Percentiles rank a stretch among this genome's conserved stretches.
Conservation (phyloP, 129 eudicot species). For the Silybum marianum region DNA sequence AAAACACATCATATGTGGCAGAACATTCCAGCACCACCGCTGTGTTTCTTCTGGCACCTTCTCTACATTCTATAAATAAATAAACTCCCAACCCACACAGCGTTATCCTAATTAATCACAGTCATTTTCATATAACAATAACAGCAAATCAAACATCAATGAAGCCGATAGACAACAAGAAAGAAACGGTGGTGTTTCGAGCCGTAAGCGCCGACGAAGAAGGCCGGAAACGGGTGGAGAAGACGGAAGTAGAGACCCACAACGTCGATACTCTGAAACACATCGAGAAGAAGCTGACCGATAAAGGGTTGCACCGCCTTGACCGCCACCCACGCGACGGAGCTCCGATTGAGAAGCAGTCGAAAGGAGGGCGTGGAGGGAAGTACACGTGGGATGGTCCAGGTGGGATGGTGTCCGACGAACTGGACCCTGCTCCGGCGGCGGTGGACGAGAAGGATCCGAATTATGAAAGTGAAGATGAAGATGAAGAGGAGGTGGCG, state of each 20-base stretch:
- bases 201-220: conserved; percentile 54
- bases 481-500: conserved; percentile 46
- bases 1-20: not conserved
- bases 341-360: conserved; percentile 40
- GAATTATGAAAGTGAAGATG: conserved; percentile 60
- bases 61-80: not conserved
- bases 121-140: not conserved
- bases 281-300: conserved; percentile 58
- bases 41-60: conserved; percentile 2
- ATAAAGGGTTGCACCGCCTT: conserved; percentile 59
- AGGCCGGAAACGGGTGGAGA: conserved; percentile 55
- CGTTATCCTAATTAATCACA: no score
- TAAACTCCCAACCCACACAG: not conserved
- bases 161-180: conserved; percentile 41
- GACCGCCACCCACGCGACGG: conserved; percentile 72
- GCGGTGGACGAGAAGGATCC: conserved; percentile 77
- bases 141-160: not conserved
- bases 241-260: conserved; percentile 35
- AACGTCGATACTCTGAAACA: conserved; percentile 56
- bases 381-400: conserved; percentile 97
- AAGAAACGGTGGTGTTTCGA: conserved; percentile 50
- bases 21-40: conserved; percentile 20
- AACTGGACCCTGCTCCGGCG: conserved; percentile 43
- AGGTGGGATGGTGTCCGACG: conserved; percentile 26
- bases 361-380: conserved; percentile 78